These are phyloP conservation scores for Colletotrichum somersetense DNA, from an alignment of 2,329 filamentous ascomycete species.

Conservation along the genomic window DNA sequence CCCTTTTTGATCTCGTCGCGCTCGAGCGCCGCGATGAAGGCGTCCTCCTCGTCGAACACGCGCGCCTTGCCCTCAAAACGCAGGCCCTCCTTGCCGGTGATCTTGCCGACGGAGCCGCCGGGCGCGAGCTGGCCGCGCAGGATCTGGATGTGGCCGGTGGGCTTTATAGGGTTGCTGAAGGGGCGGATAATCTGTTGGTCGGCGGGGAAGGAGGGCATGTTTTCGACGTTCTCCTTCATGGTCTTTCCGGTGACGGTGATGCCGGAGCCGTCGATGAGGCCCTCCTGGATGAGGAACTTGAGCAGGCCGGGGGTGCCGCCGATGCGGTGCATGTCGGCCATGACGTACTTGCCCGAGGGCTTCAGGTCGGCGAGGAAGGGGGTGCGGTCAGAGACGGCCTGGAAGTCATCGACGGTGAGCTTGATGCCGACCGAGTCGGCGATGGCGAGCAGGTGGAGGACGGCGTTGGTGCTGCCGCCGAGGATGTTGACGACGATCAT, in stretches of 20 bases:
- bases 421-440: conserved; percentile 85
- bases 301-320: conserved; percentile 89
- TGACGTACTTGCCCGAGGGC: conserved; percentile 88
- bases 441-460: conserved; percentile 86
- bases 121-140: conserved; percentile 87
- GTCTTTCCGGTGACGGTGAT: conserved; percentile 92
- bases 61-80: conserved; percentile 83
- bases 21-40: conserved; percentile 83
- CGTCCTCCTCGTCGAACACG: conserved; percentile 86
- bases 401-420: conserved; percentile 88
- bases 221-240: conserved; percentile 84
- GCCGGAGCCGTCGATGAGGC: conserved; percentile 82
- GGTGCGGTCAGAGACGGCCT: conserved; percentile 81
- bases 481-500: conserved; percentile 88
- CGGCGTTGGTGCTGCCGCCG: conserved; percentile 87
- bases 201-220: conserved; percentile 78
- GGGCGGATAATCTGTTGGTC: conserved; percentile 87
- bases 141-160: conserved; percentile 90
- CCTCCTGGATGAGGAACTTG: conserved; percentile 87
- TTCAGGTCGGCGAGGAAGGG: conserved; percentile 87
- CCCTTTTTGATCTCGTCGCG: conserved; percentile 83
- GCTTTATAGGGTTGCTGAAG: conserved; percentile 86
- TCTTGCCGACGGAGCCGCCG: conserved; percentile 90
- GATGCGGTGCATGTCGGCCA: conserved; percentile 86
- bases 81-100: conserved; percentile 93